A percentile compares a stretch with the other conserved stretches of the same genome.
Conservation (phyloP, 129 eudicot species). For the Scalesia atractyloides region DNA sequence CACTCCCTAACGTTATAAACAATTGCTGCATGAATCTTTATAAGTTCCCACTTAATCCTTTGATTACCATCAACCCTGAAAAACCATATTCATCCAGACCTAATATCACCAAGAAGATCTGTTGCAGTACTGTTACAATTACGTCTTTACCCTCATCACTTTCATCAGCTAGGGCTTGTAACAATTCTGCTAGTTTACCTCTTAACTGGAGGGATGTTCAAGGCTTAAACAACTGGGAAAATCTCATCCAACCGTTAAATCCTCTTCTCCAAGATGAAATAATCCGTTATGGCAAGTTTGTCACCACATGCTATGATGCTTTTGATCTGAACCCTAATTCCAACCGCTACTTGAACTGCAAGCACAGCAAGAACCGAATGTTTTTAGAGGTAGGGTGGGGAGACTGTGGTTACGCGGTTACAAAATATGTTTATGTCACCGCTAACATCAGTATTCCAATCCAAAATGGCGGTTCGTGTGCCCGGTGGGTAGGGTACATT, state of each 20-base stretch:
- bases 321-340: slow-evolving; percentile 60
- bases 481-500: slow-evolving; percentile 70
- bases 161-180: slow-evolving; percentile 25
- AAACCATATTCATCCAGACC: slow-evolving; percentile 16
- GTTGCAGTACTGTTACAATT: slow-evolving; percentile 10
- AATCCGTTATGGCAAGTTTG: slow-evolving; percentile 62
- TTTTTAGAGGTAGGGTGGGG: slow-evolving; percentile 49
- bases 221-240: slow-evolving; percentile 59
- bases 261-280: slow-evolving; percentile 63
- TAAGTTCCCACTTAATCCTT: slow-evolving; percentile 24
- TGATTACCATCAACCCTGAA: slow-evolving; percentile 10
- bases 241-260: slow-evolving; percentile 56
- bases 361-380: slow-evolving; percentile 52
- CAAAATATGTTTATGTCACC: slow-evolving; percentile 65
- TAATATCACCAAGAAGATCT: slow-evolving; percentile 13
- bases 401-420: slow-evolving; percentile 58
- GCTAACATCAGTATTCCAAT: slow-evolving; percentile 46
- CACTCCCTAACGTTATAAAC: slow-evolving; percentile 12
- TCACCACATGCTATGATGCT: slow-evolving; percentile 55
- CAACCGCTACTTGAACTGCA: slow-evolving; percentile 55
- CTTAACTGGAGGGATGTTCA: slow-evolving; percentile 57
- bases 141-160: slow-evolving; percentile 16
- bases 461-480: slow-evolving; percentile 33
- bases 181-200: slow-evolving; percentile 27
- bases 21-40: slow-evolving; percentile 21